phyloP scores from a whole-genome alignment of 805 yeast species.

The Saturnispora quitensis region DNA sequence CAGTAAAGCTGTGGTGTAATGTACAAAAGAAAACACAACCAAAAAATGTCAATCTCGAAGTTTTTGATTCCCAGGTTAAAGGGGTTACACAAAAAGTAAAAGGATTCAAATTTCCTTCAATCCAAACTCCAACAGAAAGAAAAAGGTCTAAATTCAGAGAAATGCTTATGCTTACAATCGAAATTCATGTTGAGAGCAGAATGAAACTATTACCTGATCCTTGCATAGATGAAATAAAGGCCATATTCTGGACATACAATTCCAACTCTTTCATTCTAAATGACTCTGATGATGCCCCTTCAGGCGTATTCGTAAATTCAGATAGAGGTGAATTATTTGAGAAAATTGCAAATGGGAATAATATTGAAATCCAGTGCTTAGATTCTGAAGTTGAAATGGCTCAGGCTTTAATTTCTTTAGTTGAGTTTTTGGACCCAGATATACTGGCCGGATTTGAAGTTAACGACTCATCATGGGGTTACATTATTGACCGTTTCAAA shows the following conservation, averaged over 20 bases:
- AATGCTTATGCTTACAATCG: conserved; percentile 54
- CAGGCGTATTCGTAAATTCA: conserved; percentile 29
- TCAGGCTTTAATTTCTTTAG: conserved; percentile 42
- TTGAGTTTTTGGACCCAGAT: conserved; percentile 73
- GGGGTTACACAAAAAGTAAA: conserved; percentile 34
- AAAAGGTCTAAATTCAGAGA: conserved; percentile 32
- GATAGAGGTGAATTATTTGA: neutral
- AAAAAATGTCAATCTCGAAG: conserved; percentile 6
- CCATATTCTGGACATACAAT: conserved; percentile 58
- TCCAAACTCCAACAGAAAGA: conserved; percentile 23
- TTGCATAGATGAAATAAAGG: conserved; percentile 41
- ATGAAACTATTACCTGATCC: conserved; percentile 57
- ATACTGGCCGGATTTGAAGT: conserved; percentile 80
- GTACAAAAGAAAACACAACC: conserved; percentile 2
- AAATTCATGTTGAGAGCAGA: conserved; percentile 56
- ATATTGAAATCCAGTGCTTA: conserved; percentile 31
- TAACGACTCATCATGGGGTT: conserved; percentile 84
- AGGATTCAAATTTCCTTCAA: conserved; percentile 32
- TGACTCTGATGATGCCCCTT: conserved; percentile 21
- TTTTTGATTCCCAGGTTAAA: conserved; percentile 42
- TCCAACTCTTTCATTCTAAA: conserved; percentile 30
- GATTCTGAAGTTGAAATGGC: conserved; percentile 53
- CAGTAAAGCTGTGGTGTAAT: conserved; percentile 30
- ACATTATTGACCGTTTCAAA: conserved; percentile 56
- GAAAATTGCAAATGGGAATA: neutral